A percentile compares a stretch with the other conserved stretches of the same genome.
These are phyloP conservation scores for Neofusicoccum laricinum DNA, from an alignment of 2,329 filamentous ascomycete genomes.

Conservation along the genomic window DNA sequence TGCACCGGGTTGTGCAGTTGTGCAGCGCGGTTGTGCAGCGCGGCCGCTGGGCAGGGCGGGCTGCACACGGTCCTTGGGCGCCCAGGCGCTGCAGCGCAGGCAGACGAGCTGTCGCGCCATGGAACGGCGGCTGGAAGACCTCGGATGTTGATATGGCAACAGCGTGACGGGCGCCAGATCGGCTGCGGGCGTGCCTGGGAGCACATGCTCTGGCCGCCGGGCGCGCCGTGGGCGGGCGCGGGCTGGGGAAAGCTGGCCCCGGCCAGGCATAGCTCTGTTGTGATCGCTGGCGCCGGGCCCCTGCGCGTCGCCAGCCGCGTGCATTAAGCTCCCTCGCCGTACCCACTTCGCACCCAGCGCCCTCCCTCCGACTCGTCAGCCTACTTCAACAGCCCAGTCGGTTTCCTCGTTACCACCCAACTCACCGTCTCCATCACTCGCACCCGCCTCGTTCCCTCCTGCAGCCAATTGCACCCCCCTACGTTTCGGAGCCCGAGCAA, in stretches of 20 bases:
- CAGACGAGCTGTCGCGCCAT: not conserved
- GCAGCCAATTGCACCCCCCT: conserved; percentile 36
- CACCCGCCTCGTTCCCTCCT: conserved; percentile 34
- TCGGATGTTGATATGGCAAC: conserved; percentile 13
- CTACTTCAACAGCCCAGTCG: conserved; percentile 30
- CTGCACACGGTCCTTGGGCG: not conserved
- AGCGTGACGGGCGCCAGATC: conserved; percentile 11
- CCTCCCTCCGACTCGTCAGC: conserved; percentile 28
- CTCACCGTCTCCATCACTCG: conserved; percentile 30
- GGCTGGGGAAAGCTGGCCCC: conserved; percentile 13
- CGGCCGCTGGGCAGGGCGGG: not conserved
- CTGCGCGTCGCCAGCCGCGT: conserved; percentile 14
- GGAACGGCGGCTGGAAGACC: not conserved
- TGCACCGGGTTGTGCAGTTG: not conserved
- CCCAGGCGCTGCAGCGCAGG: not conserved
- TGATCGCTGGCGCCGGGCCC: conserved; percentile 5
- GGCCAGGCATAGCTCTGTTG: conserved; percentile 8
- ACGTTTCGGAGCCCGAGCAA: conserved; percentile 22
- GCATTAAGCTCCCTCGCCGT: conserved; percentile 15
- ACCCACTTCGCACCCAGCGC: conserved; percentile 14
- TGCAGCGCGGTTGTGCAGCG: not conserved
- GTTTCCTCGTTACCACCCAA: conserved; percentile 23
- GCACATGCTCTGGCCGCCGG: conserved; percentile 2
- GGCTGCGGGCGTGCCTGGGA: conserved; percentile 11
- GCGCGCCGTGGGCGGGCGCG: not conserved